Base-by-base conservation (phyloP, 1,284 basidiomycete species). In the Ustilago trichophora region DNA sequence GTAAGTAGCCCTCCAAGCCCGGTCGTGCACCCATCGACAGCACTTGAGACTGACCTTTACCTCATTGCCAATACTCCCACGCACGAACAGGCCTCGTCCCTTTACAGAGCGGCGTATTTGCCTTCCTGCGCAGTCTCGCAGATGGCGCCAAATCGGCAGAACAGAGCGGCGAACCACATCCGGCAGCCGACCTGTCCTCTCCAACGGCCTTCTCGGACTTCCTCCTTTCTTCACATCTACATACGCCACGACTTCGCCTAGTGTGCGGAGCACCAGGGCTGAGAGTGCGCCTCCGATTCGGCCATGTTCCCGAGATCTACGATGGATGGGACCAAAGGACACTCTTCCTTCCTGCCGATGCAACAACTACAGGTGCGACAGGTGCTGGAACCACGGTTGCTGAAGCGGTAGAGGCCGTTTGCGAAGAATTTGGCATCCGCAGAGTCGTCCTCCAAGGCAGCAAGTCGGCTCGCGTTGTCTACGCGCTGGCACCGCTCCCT, bases 111-210 rank as follows among this genome's bases (percentile, higher is more conserved):
- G 49, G 54, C 34, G 59, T 65, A 0, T 62, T 68, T 21, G 46
- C 31, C 82, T 93, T 50, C 87, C 87, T 35, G 81, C 84, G 16
- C 88, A 88, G 1, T 83, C 85, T 76, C 86, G 86, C n/a, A n/a
- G n/a, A n/a, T n/a, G n/a, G n/a, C n/a, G n/a, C 86, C 18, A 86
- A 89, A n/a, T 86, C 87, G 7, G 85, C 90, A 51, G 89, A 87
- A 75, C 91, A 91, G n/a, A n/a, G 76, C 87, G 89, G 90, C 2
- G 90, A 91, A 82, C 89, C 90, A 3, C 87, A 88, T 2, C 89
- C 92, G 29, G 89, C 91, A 73, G 86, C 87, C 7, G 90, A 91
- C 34, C 46, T 51, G n/a, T 59, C 47, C 11, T 56, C 64, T 44
- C 54, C 55, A 27, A 54, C 70, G 0, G 57, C 55, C 25, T 72